Evolutionary conservation across 1,139 yeast species (phyloP).

Genomic region (Lodderomyces orthopsilosis): DNA sequence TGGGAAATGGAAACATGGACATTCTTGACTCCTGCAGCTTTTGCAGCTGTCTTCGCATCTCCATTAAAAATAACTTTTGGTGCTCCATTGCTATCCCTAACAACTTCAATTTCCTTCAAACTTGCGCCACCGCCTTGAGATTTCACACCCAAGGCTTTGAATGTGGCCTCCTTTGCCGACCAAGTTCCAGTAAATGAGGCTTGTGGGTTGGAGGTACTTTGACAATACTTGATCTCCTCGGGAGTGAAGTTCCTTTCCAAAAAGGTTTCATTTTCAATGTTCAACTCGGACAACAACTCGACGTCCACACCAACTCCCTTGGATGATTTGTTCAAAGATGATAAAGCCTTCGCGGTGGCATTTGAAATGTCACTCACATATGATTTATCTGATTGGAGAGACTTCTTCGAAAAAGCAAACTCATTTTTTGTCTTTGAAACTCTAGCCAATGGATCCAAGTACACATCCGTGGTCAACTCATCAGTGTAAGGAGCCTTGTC

Average conservation of each 20-base stretch:
- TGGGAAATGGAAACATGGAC: constrained; percentile 91
- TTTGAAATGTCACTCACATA: constrained; percentile 38
- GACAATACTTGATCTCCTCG: constrained; percentile 77
- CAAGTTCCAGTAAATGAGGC: constrained; percentile 97
- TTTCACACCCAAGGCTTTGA: constrained; percentile 87
- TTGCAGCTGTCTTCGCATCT: constrained; percentile 72
- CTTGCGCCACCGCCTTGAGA: constrained; percentile 96
- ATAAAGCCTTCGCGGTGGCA: constrained; percentile 49
- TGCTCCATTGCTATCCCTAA: constrained; percentile 71
- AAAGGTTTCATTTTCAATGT: constrained; percentile 83
- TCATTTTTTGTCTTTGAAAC: constrained; percentile 54
- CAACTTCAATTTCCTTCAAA: constrained; percentile 83
- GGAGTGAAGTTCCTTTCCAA: constrained; percentile 87
- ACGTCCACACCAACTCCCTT: constrained; percentile 97
- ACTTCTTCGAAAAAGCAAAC: constrained; percentile 46
- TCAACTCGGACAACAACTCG: constrained; percentile 78
- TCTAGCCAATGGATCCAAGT: constrained; percentile 95
- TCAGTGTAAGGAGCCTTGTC: constrained; percentile 89
- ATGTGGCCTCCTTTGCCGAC: constrained; percentile 99
- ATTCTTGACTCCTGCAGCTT: constrained; percentile 60
- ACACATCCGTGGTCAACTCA: constrained; percentile 83
- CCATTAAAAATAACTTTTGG: constrained; percentile 81
- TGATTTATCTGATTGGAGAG: constrained; percentile 31
- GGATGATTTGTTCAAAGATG: constrained; percentile 46
- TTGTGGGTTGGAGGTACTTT: constrained; percentile 67